A percentile compares a stretch with the other conserved stretches of the same genome.
Evolutionary conservation across 2,329 filamentous ascomycete genomes (phyloP).

Genomic region (Aureobasidium musti): DNA sequence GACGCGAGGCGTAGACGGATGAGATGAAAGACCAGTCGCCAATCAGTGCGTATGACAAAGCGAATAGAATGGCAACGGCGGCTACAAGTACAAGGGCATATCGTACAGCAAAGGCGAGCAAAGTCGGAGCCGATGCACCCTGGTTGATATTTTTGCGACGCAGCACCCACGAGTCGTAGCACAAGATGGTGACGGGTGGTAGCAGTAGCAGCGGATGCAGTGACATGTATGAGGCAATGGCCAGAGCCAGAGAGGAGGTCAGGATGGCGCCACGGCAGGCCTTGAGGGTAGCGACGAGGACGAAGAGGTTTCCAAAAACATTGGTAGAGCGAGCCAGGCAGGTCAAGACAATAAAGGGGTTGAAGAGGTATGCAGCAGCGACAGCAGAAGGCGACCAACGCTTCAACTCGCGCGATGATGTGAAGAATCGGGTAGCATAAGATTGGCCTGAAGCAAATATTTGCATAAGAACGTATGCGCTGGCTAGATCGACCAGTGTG

Average conservation of each 20-base stretch:
- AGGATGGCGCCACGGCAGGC: slow-evolving; percentile 71
- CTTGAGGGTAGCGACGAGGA: slow-evolving; percentile 79
- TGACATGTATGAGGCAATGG: slow-evolving; percentile 85
- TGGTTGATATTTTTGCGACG: background rate
- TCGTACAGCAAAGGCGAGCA: slow-evolving; percentile 37
- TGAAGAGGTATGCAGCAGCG: slow-evolving; percentile 88
- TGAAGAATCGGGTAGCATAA: slow-evolving; percentile 70
- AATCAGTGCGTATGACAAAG: slow-evolving; percentile 71
- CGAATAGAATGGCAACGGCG: slow-evolving; percentile 64
- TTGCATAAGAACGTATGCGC: slow-evolving; percentile 73
- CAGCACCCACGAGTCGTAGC: slow-evolving; percentile 61
- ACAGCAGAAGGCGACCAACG: slow-evolving; percentile 74
- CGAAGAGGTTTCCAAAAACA: slow-evolving; percentile 84
- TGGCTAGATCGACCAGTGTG: slow-evolving; percentile 75
- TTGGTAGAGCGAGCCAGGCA: slow-evolving; percentile 88
- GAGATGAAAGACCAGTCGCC: slow-evolving; percentile 84
- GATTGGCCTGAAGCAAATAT: slow-evolving; percentile 84
- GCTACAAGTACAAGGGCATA: slow-evolving; percentile 61
- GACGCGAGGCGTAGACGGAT: slow-evolving; percentile 89
- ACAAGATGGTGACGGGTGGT: slow-evolving; percentile 76
- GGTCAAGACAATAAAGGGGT: slow-evolving; percentile 88
- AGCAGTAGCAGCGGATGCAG: slow-evolving; percentile 89
- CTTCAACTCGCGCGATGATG: slow-evolving; percentile 74
- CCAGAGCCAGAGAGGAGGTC: slow-evolving; percentile 79
- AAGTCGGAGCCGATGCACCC: background rate